Evolutionary conservation across 768 basidiomycete species (phyloP), one percentile per base, ranked within the genome.

Genomic region (Strobilomyces dryophilus): DNA sequence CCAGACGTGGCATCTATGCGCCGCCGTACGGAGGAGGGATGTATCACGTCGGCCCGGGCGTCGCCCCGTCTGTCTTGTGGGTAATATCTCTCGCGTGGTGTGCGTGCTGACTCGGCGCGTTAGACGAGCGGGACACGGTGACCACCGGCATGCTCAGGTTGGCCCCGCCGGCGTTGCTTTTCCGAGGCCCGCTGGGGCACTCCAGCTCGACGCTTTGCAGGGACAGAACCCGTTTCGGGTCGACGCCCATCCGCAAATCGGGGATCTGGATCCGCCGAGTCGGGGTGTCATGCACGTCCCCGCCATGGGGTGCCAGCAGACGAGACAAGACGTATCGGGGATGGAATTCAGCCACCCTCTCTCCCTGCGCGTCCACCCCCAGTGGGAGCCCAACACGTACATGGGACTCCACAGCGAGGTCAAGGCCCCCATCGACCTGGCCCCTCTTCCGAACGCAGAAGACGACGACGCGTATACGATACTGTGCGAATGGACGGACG

Each of bases 401-500:
- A 24, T 24, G 24, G 8, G 15, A 29, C 29, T 6, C 29, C 29
- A 29, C 29, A 3, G 27, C 36, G 31, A 34, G 8, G 49, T 39
- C n/a, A 6, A 15, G 0, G 14, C 46, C 5, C n/a, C 32, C 3
- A 17, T 42, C 39, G 36, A 51, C 12, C 37, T 11, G 10, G 29
- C 26, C 4, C 21, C 35, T 2, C 5, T 18, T 26, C 54, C 31
- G 12, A 46, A 35, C 29, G 41, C 11, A 1, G 53, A 60, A 0
- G 51, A 46, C 14, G 52, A 58, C n/a, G 52, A 57, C 8, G 48
- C 14, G 2, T 20, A 27, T 20, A 41, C 45, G 8, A 42, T 47
- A 17, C 31, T 45, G 20, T 68, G 64, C 9, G 55, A 66, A 37
- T 66, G 65, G 65, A 61, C 51, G 8, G 59, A 64, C 40, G 43